Evolutionary conservation across 2,329 filamentous ascomycete species (phyloP).

Genomic region (Botrytis byssoidea): DNA sequence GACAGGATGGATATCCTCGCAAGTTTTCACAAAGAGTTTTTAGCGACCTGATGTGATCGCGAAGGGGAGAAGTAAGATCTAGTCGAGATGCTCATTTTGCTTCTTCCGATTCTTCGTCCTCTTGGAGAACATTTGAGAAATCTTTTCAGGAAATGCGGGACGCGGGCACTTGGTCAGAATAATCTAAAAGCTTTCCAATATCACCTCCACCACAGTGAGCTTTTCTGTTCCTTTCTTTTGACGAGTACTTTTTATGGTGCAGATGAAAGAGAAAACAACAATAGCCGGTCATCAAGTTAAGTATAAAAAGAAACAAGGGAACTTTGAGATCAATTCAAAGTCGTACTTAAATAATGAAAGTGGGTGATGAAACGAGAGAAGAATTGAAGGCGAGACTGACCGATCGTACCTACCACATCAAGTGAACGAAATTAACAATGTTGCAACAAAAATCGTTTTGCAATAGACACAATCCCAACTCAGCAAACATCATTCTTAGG

Average conservation of each 20-base stretch:
- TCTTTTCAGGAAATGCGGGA: too few relatives aligned
- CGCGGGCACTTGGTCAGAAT: background rate
- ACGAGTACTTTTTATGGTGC: background rate
- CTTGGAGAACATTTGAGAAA: background rate
- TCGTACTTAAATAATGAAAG: background rate
- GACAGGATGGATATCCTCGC: background rate
- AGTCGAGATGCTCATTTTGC: background rate
- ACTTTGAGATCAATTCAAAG: background rate
- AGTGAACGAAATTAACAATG: background rate
- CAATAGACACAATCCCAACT: background rate
- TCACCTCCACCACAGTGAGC: background rate
- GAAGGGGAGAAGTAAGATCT: background rate
- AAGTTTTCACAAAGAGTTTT: too few relatives aligned
- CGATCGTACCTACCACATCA: background rate
- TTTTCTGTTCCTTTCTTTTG: background rate
- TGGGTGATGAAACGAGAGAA: background rate
- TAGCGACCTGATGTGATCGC: background rate
- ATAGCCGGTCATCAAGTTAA: background rate
- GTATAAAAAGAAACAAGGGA: background rate
- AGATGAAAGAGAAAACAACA: background rate
- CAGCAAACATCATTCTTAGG: background rate
- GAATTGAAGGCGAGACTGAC: background rate
- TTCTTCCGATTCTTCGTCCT: background rate
- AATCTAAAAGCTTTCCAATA: background rate
- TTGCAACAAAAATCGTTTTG: background rate